These are phyloP conservation scores for Anthracocystis walkeri DNA, from an alignment of 1,284 basidiomycete species.

Conservation along the genomic window DNA sequence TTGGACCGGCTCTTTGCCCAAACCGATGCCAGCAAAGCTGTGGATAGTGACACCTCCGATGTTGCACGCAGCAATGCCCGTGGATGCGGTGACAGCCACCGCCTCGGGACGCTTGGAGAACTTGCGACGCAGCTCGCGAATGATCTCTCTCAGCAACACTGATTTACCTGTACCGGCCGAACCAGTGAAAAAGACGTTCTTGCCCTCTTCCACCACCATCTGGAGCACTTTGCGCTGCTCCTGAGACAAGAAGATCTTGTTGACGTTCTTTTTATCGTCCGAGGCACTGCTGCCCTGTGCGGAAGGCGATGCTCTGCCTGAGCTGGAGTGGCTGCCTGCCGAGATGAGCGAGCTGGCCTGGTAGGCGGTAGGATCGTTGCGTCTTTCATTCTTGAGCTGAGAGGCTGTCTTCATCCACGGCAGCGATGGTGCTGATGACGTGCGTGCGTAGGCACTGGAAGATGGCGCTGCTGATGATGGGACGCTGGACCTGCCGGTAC, in stretches of 20 bases:
- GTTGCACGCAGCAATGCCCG: conserved; percentile 90
- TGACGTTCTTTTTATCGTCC: conserved; percentile 33
- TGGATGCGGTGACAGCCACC: conserved; percentile 87
- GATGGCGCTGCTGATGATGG: neutral
- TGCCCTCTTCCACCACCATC: conserved; percentile 63
- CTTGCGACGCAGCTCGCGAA: conserved; percentile 75
- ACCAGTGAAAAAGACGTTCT: conserved; percentile 95
- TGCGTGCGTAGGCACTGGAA: conserved; percentile 12
- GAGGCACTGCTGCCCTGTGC: neutral
- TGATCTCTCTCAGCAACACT: conserved; percentile 89
- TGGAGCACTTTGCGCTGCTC: conserved; percentile 66
- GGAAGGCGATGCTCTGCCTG: conserved; percentile 14
- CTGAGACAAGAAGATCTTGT: conserved; percentile 55
- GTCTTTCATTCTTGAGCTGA: conserved; percentile 34
- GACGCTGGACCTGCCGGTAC: conserved; percentile 4
- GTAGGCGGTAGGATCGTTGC: conserved; percentile 34
- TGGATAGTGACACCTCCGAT: conserved; percentile 93
- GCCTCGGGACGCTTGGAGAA: conserved; percentile 73
- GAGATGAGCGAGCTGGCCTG: conserved; percentile 31
- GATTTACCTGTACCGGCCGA: conserved; percentile 95
- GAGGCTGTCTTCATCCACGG: conserved; percentile 46
- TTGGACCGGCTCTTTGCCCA: conserved; percentile 79
- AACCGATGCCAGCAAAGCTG: conserved; percentile 88
- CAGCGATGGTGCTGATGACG: conserved; percentile 30
- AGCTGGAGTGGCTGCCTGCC: conserved; percentile 3